Evolutionary conservation across 345 rosid genomes (phyloP).

Genomic region (Laguncularia racemosa): DNA sequence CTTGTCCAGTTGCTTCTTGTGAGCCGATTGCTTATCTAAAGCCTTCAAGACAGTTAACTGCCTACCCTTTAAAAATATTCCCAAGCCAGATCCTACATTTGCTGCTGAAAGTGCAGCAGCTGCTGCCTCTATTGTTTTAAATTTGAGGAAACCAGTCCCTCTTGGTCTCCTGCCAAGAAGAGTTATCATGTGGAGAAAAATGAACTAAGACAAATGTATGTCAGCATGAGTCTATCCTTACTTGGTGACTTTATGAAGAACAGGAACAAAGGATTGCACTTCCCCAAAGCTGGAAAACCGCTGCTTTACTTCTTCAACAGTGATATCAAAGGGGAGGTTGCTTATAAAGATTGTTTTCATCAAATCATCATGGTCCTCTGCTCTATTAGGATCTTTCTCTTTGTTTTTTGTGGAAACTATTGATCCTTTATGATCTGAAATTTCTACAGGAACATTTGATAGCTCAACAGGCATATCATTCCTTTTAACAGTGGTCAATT

Average conservation of each 20-base stretch:
- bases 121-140: conserved; percentile 63
- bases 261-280: conserved; percentile 63
- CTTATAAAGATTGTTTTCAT: conserved; percentile 64
- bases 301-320: conserved; percentile 61
- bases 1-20: conserved; percentile 63
- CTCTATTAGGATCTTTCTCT: conserved; percentile 23
- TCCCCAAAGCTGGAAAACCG: conserved; percentile 70
- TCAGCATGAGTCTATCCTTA: conserved; percentile 20
- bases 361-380: conserved; percentile 50
- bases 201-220: conserved; percentile 5
- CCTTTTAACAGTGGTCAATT: conserved; percentile 19
- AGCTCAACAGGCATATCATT: conserved; percentile 19
- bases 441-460: conserved; percentile 18
- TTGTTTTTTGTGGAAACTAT: conserved; percentile 29
- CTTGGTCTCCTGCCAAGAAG: conserved; percentile 64
- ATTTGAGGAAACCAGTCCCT: conserved; percentile 90
- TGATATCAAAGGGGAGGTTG: conserved; percentile 82
- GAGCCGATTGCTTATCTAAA: conserved; percentile 75
- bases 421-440: conserved; percentile 25
- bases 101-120: conserved; percentile 73
- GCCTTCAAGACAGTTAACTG: conserved; percentile 69
- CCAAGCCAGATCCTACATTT: conserved; percentile 45
- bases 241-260: conserved; percentile 86
- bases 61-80: conserved; percentile 77
- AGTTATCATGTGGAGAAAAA: conserved; percentile 3